Base-by-base conservation (phyloP, 2,329 filamentous ascomycete species). In the Nemania diffusa region DNA sequence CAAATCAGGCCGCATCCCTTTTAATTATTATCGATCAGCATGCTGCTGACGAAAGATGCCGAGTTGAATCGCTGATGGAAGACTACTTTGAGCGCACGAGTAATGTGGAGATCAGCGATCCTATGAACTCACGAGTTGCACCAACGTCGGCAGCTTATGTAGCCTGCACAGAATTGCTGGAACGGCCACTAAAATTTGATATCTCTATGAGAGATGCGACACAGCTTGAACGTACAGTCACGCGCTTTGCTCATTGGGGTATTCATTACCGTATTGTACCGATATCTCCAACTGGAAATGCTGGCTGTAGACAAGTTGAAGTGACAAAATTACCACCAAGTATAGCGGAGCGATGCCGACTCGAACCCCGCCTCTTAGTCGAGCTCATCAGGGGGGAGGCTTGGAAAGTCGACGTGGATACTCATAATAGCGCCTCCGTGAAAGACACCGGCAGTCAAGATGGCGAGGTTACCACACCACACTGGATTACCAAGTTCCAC, bases 21-120 rank as follows among this genome's bases (percentile, higher is more conserved):
- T 81, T 98, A 4, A 84, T 97, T 0, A 83, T 97, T 44, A 85
- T 97, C 5, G 96, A 99, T 75, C 96, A 99, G 75, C 96, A 99
- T 76, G 96, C 96, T 0, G 96, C 94, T 2, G 95, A 97, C 76
- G 96, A 99, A 81, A 87, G 96, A 52, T 89, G 92, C 69, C 89
- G 90, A 1, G 86, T 98, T 0, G 96, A 99, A 76, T 77, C 79
- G 0, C 83, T 99, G 0, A 88, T 97, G 76, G 72, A 73, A 0
- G 71, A 71, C 5, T 89, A 88, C 62, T 88, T 89, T 69, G 60
- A 65, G 68, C 3, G 27, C 20, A 57, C 37, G 0, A 27, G 17
- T 29, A 22, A n/a, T 11, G 17, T 40, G 34, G 24, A 48, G n/a
- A 46, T 44, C 9, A 64, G 63, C 17, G 64, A 70, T 57, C 22